A percentile compares a stretch with the other conserved stretches of the same genome.
Conservation (phyloP, 2,329 filamentous ascomycete genomes). For the Penicillium sp. region DNA sequence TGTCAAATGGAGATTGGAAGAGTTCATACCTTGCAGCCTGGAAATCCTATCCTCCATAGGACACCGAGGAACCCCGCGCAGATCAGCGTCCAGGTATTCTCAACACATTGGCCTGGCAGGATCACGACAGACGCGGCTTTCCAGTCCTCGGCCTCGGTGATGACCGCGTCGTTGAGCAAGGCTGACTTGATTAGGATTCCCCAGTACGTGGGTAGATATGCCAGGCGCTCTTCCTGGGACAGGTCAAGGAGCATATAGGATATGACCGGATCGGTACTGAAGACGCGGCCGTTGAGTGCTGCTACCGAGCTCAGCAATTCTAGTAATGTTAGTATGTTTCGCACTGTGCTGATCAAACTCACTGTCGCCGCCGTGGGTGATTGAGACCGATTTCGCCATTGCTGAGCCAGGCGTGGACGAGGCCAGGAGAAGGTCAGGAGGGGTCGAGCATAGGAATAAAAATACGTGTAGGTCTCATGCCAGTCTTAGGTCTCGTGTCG, state of each 20-base stretch:
- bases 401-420: background rate
- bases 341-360: background rate
- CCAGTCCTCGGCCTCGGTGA: constrained; percentile 26
- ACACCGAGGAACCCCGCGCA: constrained; percentile 22
- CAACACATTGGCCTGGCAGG: constrained; percentile 17
- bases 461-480: background rate
- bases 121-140: constrained; percentile 23
- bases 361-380: constrained; percentile 7
- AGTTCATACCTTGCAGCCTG: constrained; percentile 18
- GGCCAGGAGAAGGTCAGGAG: background rate
- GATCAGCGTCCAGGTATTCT: constrained; percentile 21
- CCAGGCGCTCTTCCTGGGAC: constrained; percentile 17
- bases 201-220: constrained; percentile 25
- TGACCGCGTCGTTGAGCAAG: constrained; percentile 21
- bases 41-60: constrained; percentile 19
- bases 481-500: background rate
- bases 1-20: background rate
- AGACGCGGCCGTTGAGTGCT: constrained; percentile 21
- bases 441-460: background rate
- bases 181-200: constrained; percentile 19
- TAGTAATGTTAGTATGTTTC: constrained; percentile 7
- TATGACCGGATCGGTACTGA: constrained; percentile 23
- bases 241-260: constrained; percentile 24
- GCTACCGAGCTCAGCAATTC: constrained; percentile 13
- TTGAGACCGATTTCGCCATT: constrained; percentile 8